These are phyloP conservation scores for Aspergillus fructus DNA, from an alignment of 2,329 filamentous ascomycete genomes.

Conservation along the genomic window DNA sequence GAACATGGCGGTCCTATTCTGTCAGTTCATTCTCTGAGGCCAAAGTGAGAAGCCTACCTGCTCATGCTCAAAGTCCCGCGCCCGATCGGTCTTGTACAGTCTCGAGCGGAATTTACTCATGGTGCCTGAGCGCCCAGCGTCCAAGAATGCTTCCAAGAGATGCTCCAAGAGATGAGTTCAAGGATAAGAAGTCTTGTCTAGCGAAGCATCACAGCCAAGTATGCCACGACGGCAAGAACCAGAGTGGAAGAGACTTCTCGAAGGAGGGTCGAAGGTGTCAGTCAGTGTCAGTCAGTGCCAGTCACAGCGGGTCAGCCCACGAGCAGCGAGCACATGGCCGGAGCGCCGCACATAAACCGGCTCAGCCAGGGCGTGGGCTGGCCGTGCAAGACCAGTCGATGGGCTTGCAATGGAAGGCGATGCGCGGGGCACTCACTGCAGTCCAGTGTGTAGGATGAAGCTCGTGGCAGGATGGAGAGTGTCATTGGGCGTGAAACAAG, in stretches of 20 bases:
- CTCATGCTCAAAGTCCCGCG: constrained; percentile 46
- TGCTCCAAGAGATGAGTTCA: neutral
- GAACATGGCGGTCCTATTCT: constrained; percentile 42
- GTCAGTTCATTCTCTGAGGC: neutral
- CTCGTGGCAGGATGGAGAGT: no score
- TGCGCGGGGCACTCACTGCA: no score
- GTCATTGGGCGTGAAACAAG: rapidly evolving
- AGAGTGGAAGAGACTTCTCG: neutral
- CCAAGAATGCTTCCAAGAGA: neutral
- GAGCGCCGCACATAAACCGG: no score
- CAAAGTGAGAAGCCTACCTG: constrained; percentile 23
- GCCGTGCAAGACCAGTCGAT: no score
- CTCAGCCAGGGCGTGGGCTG: no score
- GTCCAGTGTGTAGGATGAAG: no score
- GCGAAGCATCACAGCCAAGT: neutral
- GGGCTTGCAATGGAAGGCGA: no score
- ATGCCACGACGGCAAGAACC: neutral
- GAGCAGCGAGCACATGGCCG: no score
- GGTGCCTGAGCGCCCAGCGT: neutral
- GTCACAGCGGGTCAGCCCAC: no score
- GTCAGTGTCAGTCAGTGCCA: no score
- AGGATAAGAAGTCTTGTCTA: constrained; percentile 1
- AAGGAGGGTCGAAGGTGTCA: neutral
- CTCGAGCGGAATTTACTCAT: constrained; percentile 38
- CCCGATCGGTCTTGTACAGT: constrained; percentile 45